Conservation (phyloP, 805 yeast genomes). For the Lachancea lanzarotensis region DNA sequence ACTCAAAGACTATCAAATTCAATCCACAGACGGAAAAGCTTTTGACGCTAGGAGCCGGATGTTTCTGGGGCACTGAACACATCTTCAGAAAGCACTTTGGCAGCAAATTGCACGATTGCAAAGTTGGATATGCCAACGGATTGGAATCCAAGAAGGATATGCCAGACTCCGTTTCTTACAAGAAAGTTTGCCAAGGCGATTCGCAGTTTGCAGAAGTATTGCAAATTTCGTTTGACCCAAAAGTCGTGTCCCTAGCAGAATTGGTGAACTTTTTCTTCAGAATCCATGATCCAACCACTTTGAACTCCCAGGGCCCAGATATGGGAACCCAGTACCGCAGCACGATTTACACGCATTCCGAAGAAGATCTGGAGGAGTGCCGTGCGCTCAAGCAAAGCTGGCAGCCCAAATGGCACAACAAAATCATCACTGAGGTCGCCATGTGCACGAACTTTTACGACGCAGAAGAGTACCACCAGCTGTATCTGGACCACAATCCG, state of each 20-base stretch:
- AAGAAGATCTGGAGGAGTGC: slow-evolving; percentile 42
- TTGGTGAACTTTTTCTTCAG: slow-evolving; percentile 78
- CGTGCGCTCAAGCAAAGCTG: slow-evolving; percentile 41
- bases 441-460: slow-evolving; percentile 70
- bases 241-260: slow-evolving; percentile 48
- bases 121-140: slow-evolving; percentile 93
- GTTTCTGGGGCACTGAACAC: slow-evolving; percentile 89
- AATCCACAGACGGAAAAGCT: slow-evolving; percentile 44
- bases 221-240: slow-evolving; percentile 78
- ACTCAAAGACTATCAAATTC: slow-evolving; percentile 36
- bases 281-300: slow-evolving; percentile 90
- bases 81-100: slow-evolving; percentile 67
- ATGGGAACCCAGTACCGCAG: slow-evolving; percentile 86
- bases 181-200: slow-evolving; percentile 66
- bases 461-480: slow-evolving; percentile 94
- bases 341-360: slow-evolving; percentile 60
- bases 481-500: slow-evolving; percentile 73
- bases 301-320: slow-evolving; percentile 82
- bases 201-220: slow-evolving; percentile 77
- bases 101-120: slow-evolving; percentile 57
- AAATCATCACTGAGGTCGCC: slow-evolving; percentile 63
- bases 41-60: slow-evolving; percentile 59
- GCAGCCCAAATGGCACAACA: slow-evolving; percentile 65
- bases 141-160: slow-evolving; percentile 38
- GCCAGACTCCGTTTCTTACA: slow-evolving; percentile 40